Base-by-base conservation (phyloP, 192 early-diverging fungal genomes). In the Coemansia asiatica region DNA sequence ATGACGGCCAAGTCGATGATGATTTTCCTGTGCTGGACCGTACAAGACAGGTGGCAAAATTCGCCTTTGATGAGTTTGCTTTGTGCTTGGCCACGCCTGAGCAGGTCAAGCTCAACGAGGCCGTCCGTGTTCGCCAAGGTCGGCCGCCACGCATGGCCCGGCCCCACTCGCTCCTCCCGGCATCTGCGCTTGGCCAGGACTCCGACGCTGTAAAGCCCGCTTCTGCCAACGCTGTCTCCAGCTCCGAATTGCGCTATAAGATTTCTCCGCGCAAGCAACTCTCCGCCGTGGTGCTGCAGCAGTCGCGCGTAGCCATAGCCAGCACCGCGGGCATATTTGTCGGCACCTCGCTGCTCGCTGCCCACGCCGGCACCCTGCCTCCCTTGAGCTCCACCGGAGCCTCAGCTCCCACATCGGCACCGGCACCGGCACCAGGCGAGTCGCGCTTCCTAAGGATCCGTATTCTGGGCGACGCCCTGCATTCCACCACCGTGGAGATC, bases 1-100 rank as follows among this genome's bases (percentile, higher is more conserved):
- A 97, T 66, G 97, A 97, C 79, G 97, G 97, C 21, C 88, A 88
- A 38, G 89, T 99, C 35, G 97, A 99, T 67, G 95, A 97, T 33
- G 95, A 99, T 75, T 90, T 99, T 71, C 95, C 95, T 36, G 97
- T 93, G 10, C 83, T 96, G 61, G 97, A 99, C 61, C 87, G 94
- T 64, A 88, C 87, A 12, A 73, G 92, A 16, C 92, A 88, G 59
- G 95, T 98, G 62, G 84, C 90, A 22, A 87, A 89, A 58, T 93
- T 95, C 70, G 86, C 87, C 0, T 94, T 93, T 79, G 91, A 96
- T 73, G 90, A 92, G 66, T 94, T 97, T 88, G 95, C 93, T 27
- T 69, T 99, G 26, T 94, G 90, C 63, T 72, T 85, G 66, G 92
- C 93, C 0, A 86, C 87, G 3, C 85, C 90, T 10, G 86, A 86